phyloP scores from a whole-genome alignment of 2,329 filamentous ascomycete genomes.

The Basipetospora sp. region DNA sequence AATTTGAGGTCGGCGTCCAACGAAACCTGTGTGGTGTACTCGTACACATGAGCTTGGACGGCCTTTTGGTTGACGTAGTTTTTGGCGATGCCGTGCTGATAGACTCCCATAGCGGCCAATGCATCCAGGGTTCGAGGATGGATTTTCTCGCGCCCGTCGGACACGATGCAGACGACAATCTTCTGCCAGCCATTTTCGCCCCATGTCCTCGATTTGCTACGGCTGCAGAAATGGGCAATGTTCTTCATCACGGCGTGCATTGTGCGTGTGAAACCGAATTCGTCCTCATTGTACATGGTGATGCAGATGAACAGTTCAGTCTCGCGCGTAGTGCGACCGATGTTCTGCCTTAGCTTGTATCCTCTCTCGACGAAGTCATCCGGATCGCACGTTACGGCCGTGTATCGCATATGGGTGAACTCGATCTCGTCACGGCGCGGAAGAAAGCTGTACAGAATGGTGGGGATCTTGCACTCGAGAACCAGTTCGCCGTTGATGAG shows the following conservation, averaged over 20 bases:
- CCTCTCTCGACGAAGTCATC: constrained; percentile 81
- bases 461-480: constrained; percentile 96
- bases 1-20: constrained; percentile 92
- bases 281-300: constrained; percentile 99
- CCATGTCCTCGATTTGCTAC: constrained; percentile 87
- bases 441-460: constrained; percentile 91
- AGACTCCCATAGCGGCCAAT: constrained; percentile 89
- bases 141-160: constrained; percentile 78
- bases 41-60: constrained; percentile 92
- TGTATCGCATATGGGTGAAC: constrained; percentile 98
- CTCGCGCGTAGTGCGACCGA: constrained; percentile 68
- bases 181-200: constrained; percentile 97
- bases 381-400: constrained; percentile 92
- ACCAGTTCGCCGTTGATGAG: constrained; percentile 96
- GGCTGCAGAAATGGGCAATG: constrained; percentile 87
- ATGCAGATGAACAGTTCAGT: constrained; percentile 93
- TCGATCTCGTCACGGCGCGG: constrained; percentile 85
- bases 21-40: constrained; percentile 96
- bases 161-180: constrained; percentile 94
- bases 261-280: constrained; percentile 87
- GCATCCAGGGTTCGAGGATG: constrained; percentile 88
- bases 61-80: constrained; percentile 93
- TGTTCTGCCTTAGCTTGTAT: constrained; percentile 85
- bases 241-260: constrained; percentile 99
- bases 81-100: constrained; percentile 96